A percentile compares a stretch with the other conserved stretches of the same genome.
Conservation (phyloP, 2,329 filamentous ascomycete genomes). For the Cladophialophora psammophila region DNA sequence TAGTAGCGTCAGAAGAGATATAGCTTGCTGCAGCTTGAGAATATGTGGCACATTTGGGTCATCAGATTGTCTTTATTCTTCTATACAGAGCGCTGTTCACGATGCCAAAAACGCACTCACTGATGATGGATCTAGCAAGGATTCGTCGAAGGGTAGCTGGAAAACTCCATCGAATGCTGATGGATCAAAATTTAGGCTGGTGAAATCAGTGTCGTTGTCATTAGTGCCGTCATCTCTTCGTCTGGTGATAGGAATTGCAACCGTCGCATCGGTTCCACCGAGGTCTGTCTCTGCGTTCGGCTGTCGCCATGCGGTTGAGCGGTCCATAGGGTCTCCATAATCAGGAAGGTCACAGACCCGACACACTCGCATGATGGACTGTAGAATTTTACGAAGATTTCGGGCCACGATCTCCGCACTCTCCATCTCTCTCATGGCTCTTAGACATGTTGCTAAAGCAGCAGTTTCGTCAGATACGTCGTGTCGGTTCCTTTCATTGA, state of each 20-base stretch:
- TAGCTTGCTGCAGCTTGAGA: too few species aligned
- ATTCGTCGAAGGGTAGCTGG: not conserved
- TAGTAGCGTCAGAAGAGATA: not conserved
- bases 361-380: constrained; percentile 29
- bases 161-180: not conserved
- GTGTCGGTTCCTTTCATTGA: constrained; percentile 7
- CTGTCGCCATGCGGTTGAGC: not conserved
- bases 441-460: constrained; percentile 21
- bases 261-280: not conserved
- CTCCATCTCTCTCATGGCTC: constrained; percentile 27
- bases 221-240: not conserved
- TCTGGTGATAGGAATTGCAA: not conserved
- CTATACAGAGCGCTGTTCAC: not conserved
- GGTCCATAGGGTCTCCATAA: not conserved
- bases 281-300: not conserved
- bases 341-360: not conserved
- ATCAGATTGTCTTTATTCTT: not conserved
- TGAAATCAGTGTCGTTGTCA: not conserved
- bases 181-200: not conserved
- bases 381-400: constrained; percentile 24
- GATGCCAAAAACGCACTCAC: not conserved
- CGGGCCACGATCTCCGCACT: constrained; percentile 22
- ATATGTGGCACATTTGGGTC: not conserved
- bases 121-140: not conserved
- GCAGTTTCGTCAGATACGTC: constrained; percentile 14